These are phyloP conservation scores for Phanerochaete sordida DNA, from an alignment of 768 basidiomycete species.

Conservation along the genomic window DNA sequence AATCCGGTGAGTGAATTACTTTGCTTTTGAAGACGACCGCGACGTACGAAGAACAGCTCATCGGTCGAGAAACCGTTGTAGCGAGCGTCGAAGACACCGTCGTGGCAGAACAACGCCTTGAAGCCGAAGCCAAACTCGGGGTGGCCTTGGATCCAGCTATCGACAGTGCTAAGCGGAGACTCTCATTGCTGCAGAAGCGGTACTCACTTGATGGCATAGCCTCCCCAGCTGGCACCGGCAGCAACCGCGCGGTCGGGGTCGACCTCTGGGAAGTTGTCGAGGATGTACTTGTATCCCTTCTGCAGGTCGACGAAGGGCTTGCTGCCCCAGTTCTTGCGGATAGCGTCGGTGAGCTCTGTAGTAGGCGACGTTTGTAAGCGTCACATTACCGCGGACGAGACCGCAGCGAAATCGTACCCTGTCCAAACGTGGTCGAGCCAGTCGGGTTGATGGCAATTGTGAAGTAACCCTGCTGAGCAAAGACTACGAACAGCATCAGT, in stretches of 20 bases:
- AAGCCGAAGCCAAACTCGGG: conserved; percentile 85
- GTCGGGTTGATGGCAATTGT: conserved; percentile 89
- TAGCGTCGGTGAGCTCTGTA: conserved; percentile 76
- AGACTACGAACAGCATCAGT: conserved; percentile 26
- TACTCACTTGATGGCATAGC: conserved; percentile 81
- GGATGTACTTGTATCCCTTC: conserved; percentile 68
- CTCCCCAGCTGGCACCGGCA: conserved; percentile 34
- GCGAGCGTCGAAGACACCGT: conserved; percentile 81
- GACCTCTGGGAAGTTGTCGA: conserved; percentile 69
- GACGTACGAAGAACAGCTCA: conserved; percentile 82
- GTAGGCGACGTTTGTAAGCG: neutral
- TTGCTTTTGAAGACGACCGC: neutral
- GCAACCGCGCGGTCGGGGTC: conserved; percentile 68
- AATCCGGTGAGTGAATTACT: neutral
- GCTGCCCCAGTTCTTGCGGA: conserved; percentile 80
- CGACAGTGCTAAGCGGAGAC: neutral
- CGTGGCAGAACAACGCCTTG: conserved; percentile 90
- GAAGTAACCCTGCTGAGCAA: conserved; percentile 87
- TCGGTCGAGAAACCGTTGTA: conserved; percentile 90
- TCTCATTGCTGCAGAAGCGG: neutral
- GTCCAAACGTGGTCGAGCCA: conserved; percentile 90
- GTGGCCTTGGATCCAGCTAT: conserved; percentile 93
- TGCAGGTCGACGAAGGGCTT: conserved; percentile 78
- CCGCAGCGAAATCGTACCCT: conserved; percentile 47
- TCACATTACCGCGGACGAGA: neutral